These are phyloP conservation scores for Penicillium tannophilum DNA, from an alignment of 495 filamentous ascomycete genomes.

Conservation along the genomic window DNA sequence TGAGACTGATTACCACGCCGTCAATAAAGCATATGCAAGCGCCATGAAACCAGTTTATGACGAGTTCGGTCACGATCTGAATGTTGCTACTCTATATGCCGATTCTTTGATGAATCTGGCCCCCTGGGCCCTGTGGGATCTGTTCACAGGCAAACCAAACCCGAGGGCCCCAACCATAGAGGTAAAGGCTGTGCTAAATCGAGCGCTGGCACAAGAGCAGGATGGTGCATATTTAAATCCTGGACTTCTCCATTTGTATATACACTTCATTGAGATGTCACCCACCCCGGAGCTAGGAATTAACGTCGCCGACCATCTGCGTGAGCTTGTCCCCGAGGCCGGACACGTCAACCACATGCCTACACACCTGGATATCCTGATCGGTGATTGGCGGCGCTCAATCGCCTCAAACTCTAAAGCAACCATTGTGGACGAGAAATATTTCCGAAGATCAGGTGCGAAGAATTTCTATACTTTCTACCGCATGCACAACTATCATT, in stretches of 20 bases:
- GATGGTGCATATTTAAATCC: conserved; percentile 47
- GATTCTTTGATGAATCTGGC: conserved; percentile 68
- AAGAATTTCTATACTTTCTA: conserved; percentile 43
- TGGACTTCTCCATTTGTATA: conserved; percentile 65
- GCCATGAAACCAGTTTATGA: conserved; percentile 59
- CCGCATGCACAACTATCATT: conserved; percentile 63
- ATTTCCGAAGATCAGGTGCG: conserved; percentile 62
- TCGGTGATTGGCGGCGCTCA: conserved; percentile 60
- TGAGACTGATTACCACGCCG: conserved; percentile 40
- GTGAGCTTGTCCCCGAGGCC: conserved; percentile 60
- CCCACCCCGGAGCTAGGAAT: conserved; percentile 56
- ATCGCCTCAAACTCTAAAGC: conserved; percentile 56
- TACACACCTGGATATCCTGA: conserved; percentile 62
- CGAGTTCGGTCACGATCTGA: conserved; percentile 51
- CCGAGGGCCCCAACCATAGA: conserved; percentile 54
- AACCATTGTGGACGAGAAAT: conserved; percentile 50
- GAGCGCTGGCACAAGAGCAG: conserved; percentile 38
- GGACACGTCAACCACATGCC: conserved; percentile 72
- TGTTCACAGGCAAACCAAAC: conserved; percentile 55
- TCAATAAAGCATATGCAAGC: conserved; percentile 55
- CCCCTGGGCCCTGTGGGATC: conserved; percentile 63
- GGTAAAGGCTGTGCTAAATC: conserved; percentile 53
- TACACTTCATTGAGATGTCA: conserved; percentile 73
- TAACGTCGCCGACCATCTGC: conserved; percentile 55
- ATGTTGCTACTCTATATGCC: conserved; percentile 60